phyloP scores from a whole-genome alignment of 352 stramenopile species.

The Phytophthora brassicae region DNA sequence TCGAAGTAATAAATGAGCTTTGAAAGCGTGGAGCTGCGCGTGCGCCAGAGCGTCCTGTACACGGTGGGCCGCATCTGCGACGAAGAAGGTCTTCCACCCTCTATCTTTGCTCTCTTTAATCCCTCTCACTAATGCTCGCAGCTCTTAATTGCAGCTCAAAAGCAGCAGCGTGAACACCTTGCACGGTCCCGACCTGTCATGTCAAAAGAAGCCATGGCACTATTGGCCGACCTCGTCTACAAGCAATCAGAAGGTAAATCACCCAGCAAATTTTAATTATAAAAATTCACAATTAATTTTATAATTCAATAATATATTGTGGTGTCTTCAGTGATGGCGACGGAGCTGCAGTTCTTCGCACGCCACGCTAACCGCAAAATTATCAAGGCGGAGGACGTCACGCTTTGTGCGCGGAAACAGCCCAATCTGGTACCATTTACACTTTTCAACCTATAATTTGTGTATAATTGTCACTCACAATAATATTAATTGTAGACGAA shows the following conservation, averaged over 20 bases:
- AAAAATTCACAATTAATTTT: not conserved
- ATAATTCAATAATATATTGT: not conserved
- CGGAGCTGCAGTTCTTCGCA: constrained; percentile 76
- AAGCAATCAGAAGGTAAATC: constrained; percentile 61
- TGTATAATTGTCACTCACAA: not conserved
- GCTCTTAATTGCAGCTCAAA: constrained; percentile 36
- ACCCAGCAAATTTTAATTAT: not conserved
- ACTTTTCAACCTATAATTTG: not conserved
- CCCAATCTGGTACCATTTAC: constrained; percentile 40
- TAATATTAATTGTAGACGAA: constrained; percentile 37
- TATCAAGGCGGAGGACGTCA: constrained; percentile 74
- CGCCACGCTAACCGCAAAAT: constrained; percentile 69
- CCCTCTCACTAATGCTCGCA: not conserved
- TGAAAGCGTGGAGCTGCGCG: constrained; percentile 60
- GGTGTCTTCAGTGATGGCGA: constrained; percentile 57
- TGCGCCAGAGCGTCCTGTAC: constrained; percentile 77
- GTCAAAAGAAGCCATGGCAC: constrained; percentile 66
- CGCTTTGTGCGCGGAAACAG: constrained; percentile 68
- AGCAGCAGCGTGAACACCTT: constrained; percentile 51
- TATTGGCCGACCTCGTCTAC: constrained; percentile 65
- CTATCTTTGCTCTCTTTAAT: not conserved
- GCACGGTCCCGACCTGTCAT: constrained; percentile 39
- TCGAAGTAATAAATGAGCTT: too few species aligned
- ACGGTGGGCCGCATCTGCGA: constrained; percentile 73
- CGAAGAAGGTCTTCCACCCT: constrained; percentile 38